A percentile compares a stretch with the other conserved stretches of the same genome.
phyloP scores from a whole-genome alignment of 805 yeast genomes.

The Ogataea degrootiae region DNA sequence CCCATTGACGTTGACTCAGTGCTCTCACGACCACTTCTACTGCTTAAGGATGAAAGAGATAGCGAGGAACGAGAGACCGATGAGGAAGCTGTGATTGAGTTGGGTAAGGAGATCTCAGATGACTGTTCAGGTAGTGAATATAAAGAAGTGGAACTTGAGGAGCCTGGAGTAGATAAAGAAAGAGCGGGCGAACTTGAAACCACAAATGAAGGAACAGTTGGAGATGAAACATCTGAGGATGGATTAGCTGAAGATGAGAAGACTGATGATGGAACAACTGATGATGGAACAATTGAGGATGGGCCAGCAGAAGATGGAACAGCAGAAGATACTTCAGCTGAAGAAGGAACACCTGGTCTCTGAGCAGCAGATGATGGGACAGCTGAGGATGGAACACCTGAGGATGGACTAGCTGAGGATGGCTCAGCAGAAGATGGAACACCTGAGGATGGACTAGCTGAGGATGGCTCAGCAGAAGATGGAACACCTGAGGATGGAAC shows the following conservation, averaged over 20 bases:
- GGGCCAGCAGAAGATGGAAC: conserved; percentile 1
- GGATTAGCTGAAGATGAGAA: not conserved
- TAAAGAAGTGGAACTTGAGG: not conserved
- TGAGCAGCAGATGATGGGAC: conserved; percentile 1
- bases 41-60: too few relatives aligned
- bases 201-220: not conserved
- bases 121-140: not conserved
- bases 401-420: not conserved
- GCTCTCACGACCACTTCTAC: too few relatives aligned
- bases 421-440: not conserved
- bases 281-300: not conserved
- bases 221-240: not conserved
- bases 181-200: not conserved
- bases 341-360: conserved; percentile 1
- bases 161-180: not conserved
- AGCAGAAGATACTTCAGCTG: not conserved
- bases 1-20: too few relatives aligned
- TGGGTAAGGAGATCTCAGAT: not conserved
- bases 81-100: not conserved
- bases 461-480: not conserved
- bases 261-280: not conserved
- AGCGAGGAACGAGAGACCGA: not conserved
- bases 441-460: not conserved
- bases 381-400: conserved; percentile 2
- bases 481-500: not conserved